Base-by-base conservation (phyloP, 2,329 filamentous ascomycete genomes). In the Microdochium nivale region DNA sequence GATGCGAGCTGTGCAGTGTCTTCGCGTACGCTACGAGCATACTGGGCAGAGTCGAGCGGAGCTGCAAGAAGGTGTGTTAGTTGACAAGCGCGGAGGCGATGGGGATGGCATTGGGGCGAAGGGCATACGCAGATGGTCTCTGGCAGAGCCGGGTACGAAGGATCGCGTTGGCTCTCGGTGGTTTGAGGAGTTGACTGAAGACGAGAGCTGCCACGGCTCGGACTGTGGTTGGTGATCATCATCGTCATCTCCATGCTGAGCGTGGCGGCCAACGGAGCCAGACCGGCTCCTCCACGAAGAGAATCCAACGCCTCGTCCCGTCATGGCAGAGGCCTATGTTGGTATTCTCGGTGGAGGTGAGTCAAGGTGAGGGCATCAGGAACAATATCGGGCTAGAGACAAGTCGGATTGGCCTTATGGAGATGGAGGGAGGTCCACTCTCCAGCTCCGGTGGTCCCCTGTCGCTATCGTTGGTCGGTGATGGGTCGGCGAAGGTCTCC, bases 1-100 rank as follows among this genome's bases (percentile, higher is more conserved):
- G 82, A 89, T 44, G 90, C 90, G 52, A 96, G 76, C 68, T 95
- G 89, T 49, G 90, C 88, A 2, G 90, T 95, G 64, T 94, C 86
- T 68, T 94, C 86, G 56, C 90, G 86, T 40, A 96, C 86, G 57
- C 84, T 87, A 53, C 84, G 82, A 32, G 88, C 87, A 67, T 88
- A 88, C 59, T 88, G 81, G 19, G 82, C 79, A 59, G 81, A 86
- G 63, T 92, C 87, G 68, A 80, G 64, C 19, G 77, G 76, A 37
- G 71, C 76, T 80, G 56, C 43, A 49, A 3, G 21, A 25, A 9
- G 10, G 27, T 23, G 40, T 40, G 54, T 57, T 55, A 61, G 59
- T 53, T 27, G 47, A 43, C 51, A 47, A 49, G 23, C 51, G 35
- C 40, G 49, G 37, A 32, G n/a, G 44, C n/a, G 48, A 14, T 5